Base-by-base conservation (phyloP, 2,329 filamentous ascomycete genomes). In the Nigrospora oryzae region DNA sequence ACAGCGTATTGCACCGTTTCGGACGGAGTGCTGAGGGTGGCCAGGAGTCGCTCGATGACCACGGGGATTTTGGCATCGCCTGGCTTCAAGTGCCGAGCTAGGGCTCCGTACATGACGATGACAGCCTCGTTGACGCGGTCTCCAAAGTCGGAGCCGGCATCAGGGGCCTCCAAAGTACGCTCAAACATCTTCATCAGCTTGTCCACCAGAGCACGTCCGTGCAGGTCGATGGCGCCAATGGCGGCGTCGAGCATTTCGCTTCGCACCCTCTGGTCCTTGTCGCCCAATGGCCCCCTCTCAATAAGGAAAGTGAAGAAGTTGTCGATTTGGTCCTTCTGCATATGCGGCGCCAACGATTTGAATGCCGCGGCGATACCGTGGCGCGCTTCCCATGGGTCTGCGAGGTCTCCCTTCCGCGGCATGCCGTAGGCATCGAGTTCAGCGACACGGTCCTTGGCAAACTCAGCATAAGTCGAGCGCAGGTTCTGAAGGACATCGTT, bases 1-100 rank as follows among this genome's bases (percentile, higher is more conserved):
- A 97, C 90, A 39, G 93, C 93, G 61, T 93, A 96, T 64, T 98
- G 93, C 2, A 98, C 93, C 14, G 88, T 90, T 64, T 98, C 93
- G 0, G 93, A 97, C 28, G 93, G 93, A 12, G 91, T 97, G 62
- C 85, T 93, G 38, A 98, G 72, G 7, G 94, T 96, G 17, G 82
- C 80, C 45, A 98, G 74, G 17, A 98, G 73, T 50, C 89, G 81
- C 54, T 91, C 84, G 42, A 98, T 83, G 38, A 98, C 93, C 46
- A 85, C 82, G 1, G 90, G 89, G 40, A 97, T 80, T 56, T 94
- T 90, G 52, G 81, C 69, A 62, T 98, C 93, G n/a, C 89, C 89
- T 8, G 81, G 67, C 53, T 86, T 80, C 47, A 98, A 69, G 70
- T 98, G 93, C 42, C 87, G 82, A 37, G 90, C 93, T 34, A 98